phyloP scores from a whole-genome alignment of 2,329 filamentous ascomycete genomes.

The Talaromyces marneffei region DNA sequence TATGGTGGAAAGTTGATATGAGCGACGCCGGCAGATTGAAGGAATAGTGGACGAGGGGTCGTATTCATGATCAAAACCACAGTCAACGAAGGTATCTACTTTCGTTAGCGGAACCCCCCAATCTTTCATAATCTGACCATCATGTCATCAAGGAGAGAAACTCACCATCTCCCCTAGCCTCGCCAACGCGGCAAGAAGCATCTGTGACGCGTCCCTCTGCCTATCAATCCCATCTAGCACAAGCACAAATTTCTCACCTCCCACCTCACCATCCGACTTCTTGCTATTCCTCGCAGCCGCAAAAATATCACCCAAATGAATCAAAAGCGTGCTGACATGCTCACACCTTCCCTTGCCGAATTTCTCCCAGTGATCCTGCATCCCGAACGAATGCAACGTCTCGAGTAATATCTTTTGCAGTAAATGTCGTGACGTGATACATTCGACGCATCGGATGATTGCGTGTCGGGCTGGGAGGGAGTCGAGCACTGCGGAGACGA shows the following conservation, averaged over 20 bases:
- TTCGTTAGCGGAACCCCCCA: background rate
- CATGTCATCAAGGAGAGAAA: slow-evolving; percentile 14
- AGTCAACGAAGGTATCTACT: slow-evolving; percentile 70
- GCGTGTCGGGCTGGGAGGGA: slow-evolving; percentile 48
- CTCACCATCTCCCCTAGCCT: slow-evolving; percentile 73
- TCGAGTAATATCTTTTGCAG: slow-evolving; percentile 42
- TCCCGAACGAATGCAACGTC: slow-evolving; percentile 31
- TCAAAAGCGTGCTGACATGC: slow-evolving; percentile 68
- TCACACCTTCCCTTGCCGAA: slow-evolving; percentile 62
- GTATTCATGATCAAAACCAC: slow-evolving; percentile 71
- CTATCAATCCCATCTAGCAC: slow-evolving; percentile 84
- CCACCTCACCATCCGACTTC: slow-evolving; percentile 2
- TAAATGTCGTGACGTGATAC: slow-evolving; percentile 42
- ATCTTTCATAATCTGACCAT: too few species aligned
- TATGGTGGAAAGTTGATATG: slow-evolving; percentile 83
- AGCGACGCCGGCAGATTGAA: slow-evolving; percentile 65
- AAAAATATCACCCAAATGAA: slow-evolving; percentile 55
- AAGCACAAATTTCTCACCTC: slow-evolving; percentile 61
- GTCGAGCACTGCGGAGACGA: slow-evolving; percentile 60
- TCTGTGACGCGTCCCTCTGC: slow-evolving; percentile 72
- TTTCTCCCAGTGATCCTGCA: slow-evolving; percentile 38
- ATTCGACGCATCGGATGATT: slow-evolving; percentile 41
- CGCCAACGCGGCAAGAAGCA: slow-evolving; percentile 72
- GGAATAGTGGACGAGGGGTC: slow-evolving; percentile 58
- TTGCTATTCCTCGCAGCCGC: slow-evolving; percentile 22